phyloP scores from a whole-genome alignment of 192 early-diverging fungal genomes.

The Rhizoclosmatium sp. region DNA sequence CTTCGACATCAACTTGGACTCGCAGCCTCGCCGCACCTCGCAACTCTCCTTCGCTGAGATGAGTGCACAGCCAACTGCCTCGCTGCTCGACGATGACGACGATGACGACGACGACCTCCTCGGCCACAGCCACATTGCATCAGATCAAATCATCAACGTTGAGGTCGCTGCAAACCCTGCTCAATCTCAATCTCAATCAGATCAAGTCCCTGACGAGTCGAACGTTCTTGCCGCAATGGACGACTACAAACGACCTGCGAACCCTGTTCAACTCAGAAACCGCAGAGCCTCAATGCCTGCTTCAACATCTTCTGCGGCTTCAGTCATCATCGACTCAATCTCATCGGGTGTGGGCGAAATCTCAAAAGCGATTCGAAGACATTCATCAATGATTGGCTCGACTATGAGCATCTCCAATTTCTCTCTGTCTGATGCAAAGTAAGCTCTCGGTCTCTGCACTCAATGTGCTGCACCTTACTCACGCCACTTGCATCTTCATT shows the following conservation, averaged over 20 bases:
- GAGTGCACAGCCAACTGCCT: background rate
- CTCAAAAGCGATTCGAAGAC: background rate
- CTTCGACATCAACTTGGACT: no score
- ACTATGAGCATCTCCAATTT: background rate
- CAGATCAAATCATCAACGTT: background rate
- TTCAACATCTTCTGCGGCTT: background rate
- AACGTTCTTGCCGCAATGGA: background rate
- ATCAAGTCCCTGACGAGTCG: background rate
- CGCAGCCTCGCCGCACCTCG: no score
- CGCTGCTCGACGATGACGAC: background rate
- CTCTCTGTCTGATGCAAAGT: background rate
- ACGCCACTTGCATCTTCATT: no score
- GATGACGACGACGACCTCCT: background rate
- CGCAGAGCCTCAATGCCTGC: constrained; percentile 16
- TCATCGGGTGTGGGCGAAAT: background rate
- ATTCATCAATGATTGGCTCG: background rate
- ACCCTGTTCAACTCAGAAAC: background rate
- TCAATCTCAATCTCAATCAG: no score
- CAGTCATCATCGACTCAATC: background rate
- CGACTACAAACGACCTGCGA: background rate
- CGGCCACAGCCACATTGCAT: background rate
- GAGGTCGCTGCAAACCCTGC: no score
- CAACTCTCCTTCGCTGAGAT: no score
- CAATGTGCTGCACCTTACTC: no score
- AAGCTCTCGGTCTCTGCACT: no score